A percentile compares a stretch with the other conserved stretches of the same genome.
These are phyloP conservation scores for Bretschneidera sinensis DNA, from an alignment of 345 rosid genomes.

Conservation along the genomic window DNA sequence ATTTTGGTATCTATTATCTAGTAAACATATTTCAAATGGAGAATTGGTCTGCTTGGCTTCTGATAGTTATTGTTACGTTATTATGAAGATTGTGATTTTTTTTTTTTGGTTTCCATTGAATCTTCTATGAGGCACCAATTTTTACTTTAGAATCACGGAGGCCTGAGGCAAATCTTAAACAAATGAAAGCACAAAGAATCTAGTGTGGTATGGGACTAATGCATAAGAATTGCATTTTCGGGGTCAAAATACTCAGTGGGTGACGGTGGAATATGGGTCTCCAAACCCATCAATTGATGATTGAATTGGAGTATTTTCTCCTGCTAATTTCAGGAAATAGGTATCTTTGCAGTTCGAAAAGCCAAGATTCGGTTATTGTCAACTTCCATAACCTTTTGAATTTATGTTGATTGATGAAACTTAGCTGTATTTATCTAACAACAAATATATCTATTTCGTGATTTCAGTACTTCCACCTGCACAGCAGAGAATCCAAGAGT, in stretches of 20 bases:
- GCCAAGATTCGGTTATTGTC: neutral
- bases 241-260: slow-evolving; percentile 60
- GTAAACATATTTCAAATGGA: no score
- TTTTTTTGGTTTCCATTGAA: neutral
- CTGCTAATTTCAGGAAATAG: slow-evolving; percentile 54
- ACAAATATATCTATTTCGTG: neutral
- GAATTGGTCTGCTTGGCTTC: neutral
- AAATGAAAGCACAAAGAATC: neutral
- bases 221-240: slow-evolving; percentile 7
- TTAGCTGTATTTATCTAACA: neutral
- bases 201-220: neutral
- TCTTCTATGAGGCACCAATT: neutral
- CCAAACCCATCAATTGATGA: slow-evolving; percentile 56
- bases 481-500: slow-evolving; percentile 35
- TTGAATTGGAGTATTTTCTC: slow-evolving; percentile 82
- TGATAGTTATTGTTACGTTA: no score
- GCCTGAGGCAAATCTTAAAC: neutral
- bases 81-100: no score
- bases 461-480: slow-evolving; percentile 54
- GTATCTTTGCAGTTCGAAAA: neutral
- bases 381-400: neutral
- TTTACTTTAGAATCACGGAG: neutral
- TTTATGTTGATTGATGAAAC: slow-evolving; percentile 1
- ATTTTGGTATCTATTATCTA: neutral
- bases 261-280: slow-evolving; percentile 40